Evolutionary conservation across 169 alveolate species (phyloP).

Genomic region (Cryptosporidium ubiquitum): DNA sequence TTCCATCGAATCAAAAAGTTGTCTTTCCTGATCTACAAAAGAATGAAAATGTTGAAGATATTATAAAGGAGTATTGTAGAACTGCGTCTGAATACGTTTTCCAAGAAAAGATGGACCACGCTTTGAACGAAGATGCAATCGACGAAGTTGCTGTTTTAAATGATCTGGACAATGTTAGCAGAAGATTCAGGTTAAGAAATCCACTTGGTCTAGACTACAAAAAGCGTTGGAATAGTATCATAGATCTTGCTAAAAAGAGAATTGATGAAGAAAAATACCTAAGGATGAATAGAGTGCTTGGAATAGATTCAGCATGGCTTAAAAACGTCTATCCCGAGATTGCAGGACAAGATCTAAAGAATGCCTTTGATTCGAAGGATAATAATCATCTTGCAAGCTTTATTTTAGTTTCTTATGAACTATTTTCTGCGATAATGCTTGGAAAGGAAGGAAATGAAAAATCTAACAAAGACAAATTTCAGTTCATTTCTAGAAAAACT

Average conservation of each 20-base stretch:
- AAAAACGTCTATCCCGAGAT: constrained; percentile 33
- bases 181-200: constrained; percentile 31
- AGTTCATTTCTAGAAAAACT: constrained; percentile 22
- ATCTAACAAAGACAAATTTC: constrained; percentile 29
- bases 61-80: constrained; percentile 47
- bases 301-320: constrained; percentile 47
- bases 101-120: constrained; percentile 22
- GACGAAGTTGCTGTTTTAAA: constrained; percentile 33
- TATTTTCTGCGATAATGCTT: constrained; percentile 51
- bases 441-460: constrained; percentile 41
- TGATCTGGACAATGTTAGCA: constrained; percentile 45
- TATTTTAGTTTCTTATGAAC: constrained; percentile 66
- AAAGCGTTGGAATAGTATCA: constrained; percentile 60
- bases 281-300: constrained; percentile 59
- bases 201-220: constrained; percentile 47
- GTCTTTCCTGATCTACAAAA: constrained; percentile 13
- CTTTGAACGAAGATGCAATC: constrained; percentile 26
- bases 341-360: constrained; percentile 44
- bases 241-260: constrained; percentile 57
- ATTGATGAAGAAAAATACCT: constrained; percentile 42
- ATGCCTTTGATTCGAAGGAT: constrained; percentile 62
- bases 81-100: constrained; percentile 42
- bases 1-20: constrained; percentile 34
- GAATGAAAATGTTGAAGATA: constrained; percentile 6
- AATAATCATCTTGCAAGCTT: constrained; percentile 55